A percentile compares a stretch with the other conserved stretches of the same genome.
Evolutionary conservation across 1,139 yeast species (phyloP).

Genomic region (Groenewaldozyma auringiensis): DNA sequence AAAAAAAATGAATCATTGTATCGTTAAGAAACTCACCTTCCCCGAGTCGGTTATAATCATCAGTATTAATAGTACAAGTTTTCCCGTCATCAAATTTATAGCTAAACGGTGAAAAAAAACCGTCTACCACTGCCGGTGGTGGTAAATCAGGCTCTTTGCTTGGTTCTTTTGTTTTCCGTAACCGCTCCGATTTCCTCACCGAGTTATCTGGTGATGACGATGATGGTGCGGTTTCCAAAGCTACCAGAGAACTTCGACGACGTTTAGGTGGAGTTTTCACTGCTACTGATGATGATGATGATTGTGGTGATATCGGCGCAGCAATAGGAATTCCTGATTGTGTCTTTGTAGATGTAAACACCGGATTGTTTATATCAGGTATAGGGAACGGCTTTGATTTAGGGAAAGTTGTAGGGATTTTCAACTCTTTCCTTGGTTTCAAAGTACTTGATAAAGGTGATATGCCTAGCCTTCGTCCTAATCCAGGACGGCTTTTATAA

Average conservation of each 20-base stretch:
- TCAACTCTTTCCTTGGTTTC: not conserved
- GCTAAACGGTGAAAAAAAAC: slow-evolving; percentile 8
- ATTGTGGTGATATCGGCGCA: not conserved
- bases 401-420: not conserved
- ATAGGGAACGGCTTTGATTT: not conserved
- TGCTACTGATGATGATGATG: not conserved
- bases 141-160: not conserved
- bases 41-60: slow-evolving; percentile 30
- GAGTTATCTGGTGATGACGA: not conserved
- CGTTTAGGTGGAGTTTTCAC: not conserved
- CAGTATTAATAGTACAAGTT: slow-evolving; percentile 23
- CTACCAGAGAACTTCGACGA: not conserved
- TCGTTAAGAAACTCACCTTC: slow-evolving; percentile 37
- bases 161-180: not conserved
- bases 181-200: not conserved
- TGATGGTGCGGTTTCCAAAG: not conserved
- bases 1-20: slow-evolving; percentile 35
- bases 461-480: not conserved
- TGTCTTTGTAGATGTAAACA: not conserved
- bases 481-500: not conserved
- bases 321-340: not conserved
- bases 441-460: not conserved
- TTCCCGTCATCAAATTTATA: slow-evolving; percentile 26
- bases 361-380: not conserved
- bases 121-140: not conserved